Base-by-base conservation (phyloP, 208 protist genomes). In the Acanthamoeba lenticulata region DNA sequence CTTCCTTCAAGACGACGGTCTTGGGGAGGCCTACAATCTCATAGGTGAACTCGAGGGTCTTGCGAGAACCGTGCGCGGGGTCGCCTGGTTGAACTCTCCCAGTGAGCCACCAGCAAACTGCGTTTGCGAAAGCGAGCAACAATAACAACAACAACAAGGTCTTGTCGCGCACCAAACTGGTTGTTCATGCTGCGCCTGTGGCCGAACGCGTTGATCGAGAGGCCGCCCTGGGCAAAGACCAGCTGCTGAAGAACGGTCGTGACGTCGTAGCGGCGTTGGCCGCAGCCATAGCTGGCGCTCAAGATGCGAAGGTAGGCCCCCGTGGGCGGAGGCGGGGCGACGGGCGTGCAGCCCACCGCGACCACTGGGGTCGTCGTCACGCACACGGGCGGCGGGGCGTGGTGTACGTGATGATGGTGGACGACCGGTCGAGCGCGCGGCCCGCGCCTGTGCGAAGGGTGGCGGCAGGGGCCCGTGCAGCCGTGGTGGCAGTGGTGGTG, bases 1-100 rank as follows among this genome's bases (percentile, higher is more conserved):
- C 81, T 38, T 89, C 81, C 6, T 69, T 17, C 44, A 49, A 36
- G 40, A 34, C 40, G 29, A 89, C 2, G 52, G 47, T 19, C 45
- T 60, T 29, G 44, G 81, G 29, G 19, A 24, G 47, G 27, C 81
- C 81, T 4, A 62, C 52, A 6, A 89, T 42, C 44, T 89, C 47
- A 34, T 89, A 89, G 24, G 81, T 32, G 52, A 89, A 65, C 81
- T 62, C 32, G 29, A 89, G 81, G 2, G 5, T 62, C 81, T 89
- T 89, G 15, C 11, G 5, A 36, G 3, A 7, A n/a, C 81, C 81
- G 15, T 36, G n/a, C 7, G 6, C 0, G 44, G 81, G 81, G 4
- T 89, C 81, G 29, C 81, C 81, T 89, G 44, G 36, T 79, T 24
- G 36, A 34, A 9, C 9, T 44, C 36, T 21, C 17, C n/a, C 15